These are phyloP conservation scores for Apiotrichum domesticum DNA, from an alignment of 1,284 basidiomycete species.

Conservation along the genomic window DNA sequence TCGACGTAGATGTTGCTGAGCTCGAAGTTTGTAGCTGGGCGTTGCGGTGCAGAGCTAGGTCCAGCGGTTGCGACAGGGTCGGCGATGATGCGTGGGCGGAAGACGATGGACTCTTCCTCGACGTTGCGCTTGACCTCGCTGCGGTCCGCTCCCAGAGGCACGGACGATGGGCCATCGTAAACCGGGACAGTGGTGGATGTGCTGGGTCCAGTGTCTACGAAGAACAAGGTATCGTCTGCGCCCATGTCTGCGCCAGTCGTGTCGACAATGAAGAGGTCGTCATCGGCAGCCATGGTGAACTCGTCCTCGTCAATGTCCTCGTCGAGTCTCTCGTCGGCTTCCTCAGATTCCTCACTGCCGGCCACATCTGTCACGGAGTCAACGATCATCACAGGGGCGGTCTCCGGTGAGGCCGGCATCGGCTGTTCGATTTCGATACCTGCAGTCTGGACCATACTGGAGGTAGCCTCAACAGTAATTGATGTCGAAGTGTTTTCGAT, in stretches of 20 bases:
- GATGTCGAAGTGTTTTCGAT: too few relatives aligned
- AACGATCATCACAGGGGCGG: too few relatives aligned
- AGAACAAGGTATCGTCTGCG: slow-evolving; percentile 23
- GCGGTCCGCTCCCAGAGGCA: slow-evolving; percentile 18
- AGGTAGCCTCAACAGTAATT: too few relatives aligned
- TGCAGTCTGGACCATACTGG: too few relatives aligned
- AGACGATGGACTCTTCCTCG: slow-evolving; percentile 42
- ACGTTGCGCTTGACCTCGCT: slow-evolving; percentile 5
- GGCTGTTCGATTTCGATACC: too few relatives aligned
- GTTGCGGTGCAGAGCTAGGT: neutral
- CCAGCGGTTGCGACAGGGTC: slow-evolving; percentile 12
- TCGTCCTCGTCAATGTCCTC: slow-evolving; percentile 2
- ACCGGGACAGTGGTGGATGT: slow-evolving; percentile 7
- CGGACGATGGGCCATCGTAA: slow-evolving; percentile 18
- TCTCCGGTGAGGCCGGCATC: too few relatives aligned
- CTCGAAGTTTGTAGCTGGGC: slow-evolving; percentile 4
- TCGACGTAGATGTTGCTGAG: slow-evolving; percentile 20
- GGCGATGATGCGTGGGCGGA: slow-evolving; percentile 28
- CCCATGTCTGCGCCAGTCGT: neutral
- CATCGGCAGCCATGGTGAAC: neutral
- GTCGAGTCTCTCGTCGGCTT: neutral
- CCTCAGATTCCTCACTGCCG: neutral
- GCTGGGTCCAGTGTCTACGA: slow-evolving; percentile 24
- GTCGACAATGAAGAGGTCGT: slow-evolving; percentile 22
- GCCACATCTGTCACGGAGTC: too few relatives aligned